These are phyloP conservation scores for Alisma plantagoaquatica DNA, from an alignment of 106 monocot genomes.

Conservation along the genomic window DNA sequence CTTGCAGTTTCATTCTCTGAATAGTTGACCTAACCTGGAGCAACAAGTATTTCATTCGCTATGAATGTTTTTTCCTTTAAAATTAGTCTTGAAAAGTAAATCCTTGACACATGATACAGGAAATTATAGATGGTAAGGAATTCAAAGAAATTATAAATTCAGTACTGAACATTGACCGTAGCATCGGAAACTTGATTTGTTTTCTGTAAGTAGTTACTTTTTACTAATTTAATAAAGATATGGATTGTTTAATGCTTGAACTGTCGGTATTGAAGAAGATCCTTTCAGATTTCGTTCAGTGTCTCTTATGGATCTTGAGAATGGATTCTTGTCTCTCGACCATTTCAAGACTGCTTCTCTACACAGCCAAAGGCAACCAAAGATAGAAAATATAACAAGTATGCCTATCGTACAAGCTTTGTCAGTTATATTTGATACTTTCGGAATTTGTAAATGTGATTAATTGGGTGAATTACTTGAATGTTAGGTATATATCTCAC, in stretches of 20 bases:
- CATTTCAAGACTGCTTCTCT: constrained; percentile 59
- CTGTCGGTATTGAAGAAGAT: background rate
- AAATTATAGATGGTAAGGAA: constrained; percentile 58
- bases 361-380: constrained; percentile 53
- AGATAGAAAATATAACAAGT: constrained; percentile 58
- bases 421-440: background rate
- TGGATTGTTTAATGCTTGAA: background rate
- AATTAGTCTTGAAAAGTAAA: no score
- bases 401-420: no score
- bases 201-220: constrained; percentile 58
- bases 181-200: constrained; percentile 41
- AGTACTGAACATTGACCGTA: constrained; percentile 38
- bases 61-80: no score
- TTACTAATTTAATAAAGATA: background rate
- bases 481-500: no score
- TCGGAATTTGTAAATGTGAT: no score
- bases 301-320: constrained; percentile 46
- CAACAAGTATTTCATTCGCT: no score
- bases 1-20: no score
- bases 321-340: constrained; percentile 58
- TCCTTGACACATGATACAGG: no score
- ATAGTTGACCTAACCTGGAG: no score
- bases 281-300: constrained; percentile 57
- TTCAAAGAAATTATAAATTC: constrained; percentile 55
- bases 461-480: no score